A percentile compares a stretch with the other conserved stretches of the same genome.
Evolutionary conservation across 169 alveolate species (phyloP).

Genomic region (Sarcocystis neurona): DNA sequence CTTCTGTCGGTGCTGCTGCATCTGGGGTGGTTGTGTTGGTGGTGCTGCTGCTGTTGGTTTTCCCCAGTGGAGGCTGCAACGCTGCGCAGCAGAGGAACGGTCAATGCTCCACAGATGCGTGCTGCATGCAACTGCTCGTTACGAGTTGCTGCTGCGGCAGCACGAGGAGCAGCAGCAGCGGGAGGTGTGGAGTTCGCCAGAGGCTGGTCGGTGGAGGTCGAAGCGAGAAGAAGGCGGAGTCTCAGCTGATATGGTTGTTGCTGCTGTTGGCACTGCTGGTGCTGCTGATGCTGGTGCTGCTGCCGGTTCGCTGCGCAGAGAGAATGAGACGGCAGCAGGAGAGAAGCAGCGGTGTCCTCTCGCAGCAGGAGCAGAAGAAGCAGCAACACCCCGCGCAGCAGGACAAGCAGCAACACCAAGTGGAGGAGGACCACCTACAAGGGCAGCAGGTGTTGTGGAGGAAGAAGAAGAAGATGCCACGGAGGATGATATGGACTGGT

Average conservation of each 20-base stretch:
- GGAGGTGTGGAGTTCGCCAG: background rate
- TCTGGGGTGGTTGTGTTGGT: no score
- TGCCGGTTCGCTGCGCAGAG: no score
- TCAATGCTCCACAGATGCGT: slow-evolving; percentile 11
- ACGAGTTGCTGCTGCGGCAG: background rate
- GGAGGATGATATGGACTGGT: no score
- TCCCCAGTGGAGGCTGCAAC: slow-evolving; percentile 20
- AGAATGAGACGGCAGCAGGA: background rate
- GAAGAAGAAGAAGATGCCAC: background rate
- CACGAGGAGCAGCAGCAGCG: background rate
- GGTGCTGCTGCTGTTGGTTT: background rate
- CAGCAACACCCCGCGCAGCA: background rate
- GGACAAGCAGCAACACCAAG: background rate
- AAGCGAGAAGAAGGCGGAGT: background rate
- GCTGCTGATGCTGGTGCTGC: no score
- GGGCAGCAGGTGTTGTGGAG: no score
- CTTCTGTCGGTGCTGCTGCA: no score
- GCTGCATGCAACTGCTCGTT: background rate
- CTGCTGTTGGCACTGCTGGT: no score
- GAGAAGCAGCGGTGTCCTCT: background rate
- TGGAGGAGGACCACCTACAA: no score
- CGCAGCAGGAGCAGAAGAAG: background rate
- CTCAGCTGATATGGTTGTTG: no score
- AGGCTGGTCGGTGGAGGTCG: background rate
- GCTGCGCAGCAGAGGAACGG: background rate